A percentile compares a stretch with the other conserved stretches of the same genome.
Conservation (phyloP, 73 alveolate species). For the Halteria grandinella region DNA sequence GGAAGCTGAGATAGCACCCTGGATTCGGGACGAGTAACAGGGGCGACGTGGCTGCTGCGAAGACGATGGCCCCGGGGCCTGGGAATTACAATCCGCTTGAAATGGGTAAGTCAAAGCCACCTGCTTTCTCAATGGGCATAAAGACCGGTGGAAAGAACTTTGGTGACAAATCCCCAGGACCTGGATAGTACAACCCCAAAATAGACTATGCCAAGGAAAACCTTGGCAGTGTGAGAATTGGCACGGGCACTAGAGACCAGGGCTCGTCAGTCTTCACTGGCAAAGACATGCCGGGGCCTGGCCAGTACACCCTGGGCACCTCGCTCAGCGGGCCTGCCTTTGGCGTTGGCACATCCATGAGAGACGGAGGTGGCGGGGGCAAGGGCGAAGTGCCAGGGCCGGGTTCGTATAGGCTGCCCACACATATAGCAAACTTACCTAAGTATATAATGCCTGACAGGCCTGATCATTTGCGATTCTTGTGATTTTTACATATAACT, state of each 20-base stretch:
- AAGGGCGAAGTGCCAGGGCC: constrained; percentile 44
- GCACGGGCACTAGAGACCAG: constrained; percentile 37
- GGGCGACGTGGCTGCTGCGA: not conserved
- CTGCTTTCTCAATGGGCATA: constrained; percentile 35
- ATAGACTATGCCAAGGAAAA: constrained; percentile 37
- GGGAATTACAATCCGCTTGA: constrained; percentile 31
- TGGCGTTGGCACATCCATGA: constrained; percentile 47
- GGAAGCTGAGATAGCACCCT: not conserved
- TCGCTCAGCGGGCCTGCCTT: constrained; percentile 27
- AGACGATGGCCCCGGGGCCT: constrained; percentile 47
- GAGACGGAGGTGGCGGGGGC: constrained; percentile 4
- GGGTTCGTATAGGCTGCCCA: constrained; percentile 36
- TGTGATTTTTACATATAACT: too few relatives aligned
- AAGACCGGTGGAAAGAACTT: not conserved
- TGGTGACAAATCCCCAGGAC: constrained; percentile 23
- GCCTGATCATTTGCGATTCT: constrained; percentile 27
- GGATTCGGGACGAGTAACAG: constrained; percentile 35
- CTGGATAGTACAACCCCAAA: constrained; percentile 43
- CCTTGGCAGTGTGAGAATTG: constrained; percentile 40
- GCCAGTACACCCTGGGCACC: constrained; percentile 12
- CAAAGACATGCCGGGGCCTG: constrained; percentile 48
- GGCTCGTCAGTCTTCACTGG: too few relatives aligned
- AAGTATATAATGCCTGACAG: constrained; percentile 44
- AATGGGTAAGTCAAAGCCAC: constrained; percentile 1
- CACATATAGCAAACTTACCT: constrained; percentile 24